phyloP scores from a whole-genome alignment of 495 filamentous ascomycete species.

The Pyrenopolyporus hunteri region DNA sequence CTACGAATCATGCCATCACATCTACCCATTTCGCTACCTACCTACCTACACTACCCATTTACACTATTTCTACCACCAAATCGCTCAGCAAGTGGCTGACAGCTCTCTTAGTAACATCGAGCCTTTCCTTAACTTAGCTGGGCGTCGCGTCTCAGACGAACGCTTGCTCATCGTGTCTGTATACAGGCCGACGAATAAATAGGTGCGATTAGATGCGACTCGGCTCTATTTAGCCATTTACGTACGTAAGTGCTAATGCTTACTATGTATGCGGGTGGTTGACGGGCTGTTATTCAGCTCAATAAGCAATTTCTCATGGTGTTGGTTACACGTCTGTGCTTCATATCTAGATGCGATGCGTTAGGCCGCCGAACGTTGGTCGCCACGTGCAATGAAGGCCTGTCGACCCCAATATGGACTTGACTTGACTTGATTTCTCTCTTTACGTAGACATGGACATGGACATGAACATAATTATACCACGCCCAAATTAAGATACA shows the following conservation, averaged over 20 bases:
- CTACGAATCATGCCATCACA: slow-evolving; percentile 19
- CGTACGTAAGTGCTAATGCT: neutral
- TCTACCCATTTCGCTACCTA: neutral
- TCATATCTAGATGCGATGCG: slow-evolving; percentile 4
- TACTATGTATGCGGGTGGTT: neutral
- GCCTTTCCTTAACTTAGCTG: neutral
- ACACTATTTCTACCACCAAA: no score
- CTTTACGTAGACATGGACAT: no score
- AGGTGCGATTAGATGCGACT: no score
- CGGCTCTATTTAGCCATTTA: neutral
- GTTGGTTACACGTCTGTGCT: slow-evolving; percentile 5
- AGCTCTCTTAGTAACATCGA: no score
- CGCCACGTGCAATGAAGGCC: slow-evolving; percentile 14
- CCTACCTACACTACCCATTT: neutral
- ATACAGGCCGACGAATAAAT: no score
- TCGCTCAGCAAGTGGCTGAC: no score
- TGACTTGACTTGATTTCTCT: no score
- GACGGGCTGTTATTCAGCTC: slow-evolving; percentile 12
- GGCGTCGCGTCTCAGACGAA: slow-evolving; percentile 11
- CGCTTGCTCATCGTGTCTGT: neutral
- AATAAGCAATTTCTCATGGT: slow-evolving; percentile 20
- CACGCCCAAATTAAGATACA: no score
- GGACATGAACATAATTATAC: slow-evolving; percentile 4
- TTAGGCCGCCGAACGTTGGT: slow-evolving; percentile 13
- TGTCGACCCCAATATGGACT: no score